Percentiles rank a stretch among this genome's conserved stretches.
Evolutionary conservation across 2,329 filamentous ascomycete genomes (phyloP).

Genomic region (Ophiostoma himal-ulmi): DNA sequence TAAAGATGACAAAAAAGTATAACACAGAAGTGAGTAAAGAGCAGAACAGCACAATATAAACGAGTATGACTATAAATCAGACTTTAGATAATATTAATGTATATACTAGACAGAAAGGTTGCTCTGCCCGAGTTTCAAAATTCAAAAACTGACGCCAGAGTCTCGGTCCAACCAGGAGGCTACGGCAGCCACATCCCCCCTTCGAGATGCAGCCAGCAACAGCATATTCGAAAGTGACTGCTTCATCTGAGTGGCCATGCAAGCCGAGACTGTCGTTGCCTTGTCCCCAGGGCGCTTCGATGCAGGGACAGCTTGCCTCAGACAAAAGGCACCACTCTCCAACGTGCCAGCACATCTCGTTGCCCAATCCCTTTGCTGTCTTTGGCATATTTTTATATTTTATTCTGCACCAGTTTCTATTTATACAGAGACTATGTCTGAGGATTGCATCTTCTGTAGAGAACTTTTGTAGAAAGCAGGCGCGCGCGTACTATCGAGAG

Average conservation of each 20-base stretch:
- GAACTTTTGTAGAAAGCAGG: background rate
- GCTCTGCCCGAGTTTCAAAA: no score
- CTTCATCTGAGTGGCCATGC: background rate
- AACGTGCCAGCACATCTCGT: background rate
- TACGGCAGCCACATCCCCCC: background rate
- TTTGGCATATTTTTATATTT: background rate
- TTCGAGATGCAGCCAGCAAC: background rate
- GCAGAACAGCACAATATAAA: no score
- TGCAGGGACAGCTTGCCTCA: background rate
- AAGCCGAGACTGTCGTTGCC: background rate
- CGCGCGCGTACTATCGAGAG: constrained; percentile 1
- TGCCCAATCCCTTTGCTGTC: background rate
- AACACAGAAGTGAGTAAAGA: no score
- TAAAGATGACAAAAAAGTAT: no score
- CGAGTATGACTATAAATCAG: no score
- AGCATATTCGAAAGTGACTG: background rate
- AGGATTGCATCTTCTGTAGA: background rate
- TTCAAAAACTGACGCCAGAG: background rate
- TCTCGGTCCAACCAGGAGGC: background rate
- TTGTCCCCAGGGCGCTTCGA: background rate
- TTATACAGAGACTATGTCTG: background rate
- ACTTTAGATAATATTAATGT: no score
- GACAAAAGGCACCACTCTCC: background rate
- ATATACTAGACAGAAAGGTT: no score
- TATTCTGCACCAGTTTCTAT: constrained; percentile 2